Evolutionary conservation across 1,139 yeast genomes (phyloP), one percentile per base, ranked within the genome.

Genomic region (Suhomyces choctaworum): DNA sequence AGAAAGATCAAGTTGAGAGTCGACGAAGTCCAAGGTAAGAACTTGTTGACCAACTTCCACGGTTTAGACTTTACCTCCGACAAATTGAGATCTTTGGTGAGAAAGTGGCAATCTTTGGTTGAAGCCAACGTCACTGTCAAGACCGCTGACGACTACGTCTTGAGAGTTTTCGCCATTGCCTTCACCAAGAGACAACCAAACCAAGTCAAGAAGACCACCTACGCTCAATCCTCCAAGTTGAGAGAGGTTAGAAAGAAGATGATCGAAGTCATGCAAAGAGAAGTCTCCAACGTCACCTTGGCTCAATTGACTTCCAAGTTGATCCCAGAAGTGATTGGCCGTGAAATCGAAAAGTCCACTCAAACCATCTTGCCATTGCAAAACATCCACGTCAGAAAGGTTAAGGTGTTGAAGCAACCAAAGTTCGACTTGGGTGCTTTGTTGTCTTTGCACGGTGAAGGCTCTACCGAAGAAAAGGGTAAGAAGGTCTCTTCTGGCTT

Each of bases 391-490:
- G 69, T 70, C 57, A 69, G 76, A 69, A 70, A 70, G 62, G 76
- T 70, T 46, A 70, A 70, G 63, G 67, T 70, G 54, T 69, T 70
- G 61, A 70, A 70, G 63, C 74, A 66, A 58, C 76, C 76, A 52
- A 70, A 70, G 61, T 70, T 70, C 66, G 76, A 70, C 58, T 68
- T 70, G 57, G 94, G 94, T 73, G 72, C 88, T 62, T 78, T 86
- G 66, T 76, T 86, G 67, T 81, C 95, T 60, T 81, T 86, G 65
- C 96, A 86, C 80, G 95, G 95, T 70, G 95, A 85, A 76, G 82
- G 79, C 61, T 69, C 86, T 49, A 39, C 50, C 44, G 92, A 85
- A 65, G 92, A 85, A 66, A 80, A 86, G 72, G 95, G 95, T 64
- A 84, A 86, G 83, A 85, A 86, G 80, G 90, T 86, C 59, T 71